phyloP scores from a whole-genome alignment of 177 flowering plant genomes.

The Vitis hybrid region DNA sequence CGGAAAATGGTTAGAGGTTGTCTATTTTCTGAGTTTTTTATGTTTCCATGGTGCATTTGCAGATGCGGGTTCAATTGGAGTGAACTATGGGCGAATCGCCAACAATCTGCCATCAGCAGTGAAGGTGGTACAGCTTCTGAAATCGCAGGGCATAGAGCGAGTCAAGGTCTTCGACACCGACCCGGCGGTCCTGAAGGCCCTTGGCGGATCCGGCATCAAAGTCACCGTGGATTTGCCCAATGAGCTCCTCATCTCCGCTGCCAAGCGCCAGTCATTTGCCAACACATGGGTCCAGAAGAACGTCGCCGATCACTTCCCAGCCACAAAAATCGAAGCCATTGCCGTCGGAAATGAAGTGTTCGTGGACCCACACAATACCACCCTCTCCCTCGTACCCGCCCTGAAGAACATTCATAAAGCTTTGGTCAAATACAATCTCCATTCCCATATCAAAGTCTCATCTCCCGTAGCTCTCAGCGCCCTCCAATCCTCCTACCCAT shows the following conservation, averaged over 20 bases:
- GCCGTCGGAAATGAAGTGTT: conserved; percentile 59
- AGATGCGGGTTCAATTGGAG: conserved; percentile 40
- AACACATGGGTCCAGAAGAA: conserved; percentile 35
- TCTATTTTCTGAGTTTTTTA: not conserved
- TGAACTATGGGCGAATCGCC: conserved; percentile 51
- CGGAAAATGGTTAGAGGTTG: not conserved
- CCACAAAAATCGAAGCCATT: conserved; percentile 48
- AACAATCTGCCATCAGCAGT: conserved; percentile 46
- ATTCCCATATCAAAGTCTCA: conserved; percentile 35
- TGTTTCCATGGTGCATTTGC: not conserved
- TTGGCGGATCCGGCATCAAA: conserved; percentile 41
- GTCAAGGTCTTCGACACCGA: conserved; percentile 53
- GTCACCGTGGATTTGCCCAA: conserved; percentile 45
- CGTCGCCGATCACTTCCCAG: conserved; percentile 35
- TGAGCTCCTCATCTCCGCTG: conserved; percentile 39
- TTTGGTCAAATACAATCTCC: conserved; percentile 32
- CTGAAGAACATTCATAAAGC: conserved; percentile 45
- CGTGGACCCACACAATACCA: conserved; percentile 39
- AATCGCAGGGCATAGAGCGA: conserved; percentile 36
- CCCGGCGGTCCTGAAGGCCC: conserved; percentile 38
- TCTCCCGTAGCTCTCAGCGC: conserved; percentile 48
- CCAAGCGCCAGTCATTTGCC: conserved; percentile 37
- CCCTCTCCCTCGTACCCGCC: conserved; percentile 43
- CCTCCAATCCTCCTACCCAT: conserved; percentile 44
- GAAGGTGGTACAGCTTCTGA: conserved; percentile 41